A percentile compares a stretch with the other conserved stretches of the same genome.
Conservation (phyloP, 1,139 yeast genomes). For the Blastobotrys arbuscula region DNA sequence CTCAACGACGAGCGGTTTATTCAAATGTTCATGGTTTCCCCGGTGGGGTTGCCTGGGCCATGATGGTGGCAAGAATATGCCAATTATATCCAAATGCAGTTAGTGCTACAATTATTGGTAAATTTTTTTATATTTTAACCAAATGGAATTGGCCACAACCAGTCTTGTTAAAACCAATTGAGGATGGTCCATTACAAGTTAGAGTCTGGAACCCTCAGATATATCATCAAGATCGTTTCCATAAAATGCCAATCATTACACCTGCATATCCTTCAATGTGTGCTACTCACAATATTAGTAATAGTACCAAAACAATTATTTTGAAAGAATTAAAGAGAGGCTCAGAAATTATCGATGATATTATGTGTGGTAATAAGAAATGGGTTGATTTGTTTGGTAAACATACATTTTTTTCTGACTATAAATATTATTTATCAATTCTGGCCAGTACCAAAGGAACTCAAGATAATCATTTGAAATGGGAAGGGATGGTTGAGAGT, state of each 20-base stretch:
- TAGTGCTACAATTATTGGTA: conserved; percentile 80
- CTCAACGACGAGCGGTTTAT: conserved; percentile 87
- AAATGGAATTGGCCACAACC: conserved; percentile 99
- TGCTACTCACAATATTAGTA: conserved; percentile 92
- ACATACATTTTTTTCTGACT: conserved; percentile 74
- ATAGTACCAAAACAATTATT: conserved; percentile 78
- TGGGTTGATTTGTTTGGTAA: conserved; percentile 76
- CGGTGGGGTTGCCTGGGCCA: conserved; percentile 99
- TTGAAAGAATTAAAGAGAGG: conserved; percentile 74
- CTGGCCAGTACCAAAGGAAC: conserved; percentile 69
- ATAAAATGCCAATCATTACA: conserved; percentile 97
- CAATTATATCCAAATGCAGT: conserved; percentile 96
- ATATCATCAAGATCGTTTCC: conserved; percentile 81
- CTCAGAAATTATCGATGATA: conserved; percentile 60
- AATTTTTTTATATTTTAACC: conserved; percentile 77
- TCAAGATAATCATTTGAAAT: conserved; percentile 76
- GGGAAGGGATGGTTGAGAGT: conserved; percentile 92
- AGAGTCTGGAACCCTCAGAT: conserved; percentile 95
- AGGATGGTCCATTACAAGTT: conserved; percentile 95
- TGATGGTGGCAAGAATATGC: conserved; percentile 94
- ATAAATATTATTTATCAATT: conserved; percentile 80
- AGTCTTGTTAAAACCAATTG: conserved; percentile 82
- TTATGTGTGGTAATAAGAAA: conserved; percentile 52
- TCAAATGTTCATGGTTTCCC: conserved; percentile 96
- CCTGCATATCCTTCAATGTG: conserved; percentile 99